Percentiles rank a stretch among this genome's conserved stretches.
Conservation (phyloP, 495 filamentous ascomycete species). For the Penicillium dipodomyicola region DNA sequence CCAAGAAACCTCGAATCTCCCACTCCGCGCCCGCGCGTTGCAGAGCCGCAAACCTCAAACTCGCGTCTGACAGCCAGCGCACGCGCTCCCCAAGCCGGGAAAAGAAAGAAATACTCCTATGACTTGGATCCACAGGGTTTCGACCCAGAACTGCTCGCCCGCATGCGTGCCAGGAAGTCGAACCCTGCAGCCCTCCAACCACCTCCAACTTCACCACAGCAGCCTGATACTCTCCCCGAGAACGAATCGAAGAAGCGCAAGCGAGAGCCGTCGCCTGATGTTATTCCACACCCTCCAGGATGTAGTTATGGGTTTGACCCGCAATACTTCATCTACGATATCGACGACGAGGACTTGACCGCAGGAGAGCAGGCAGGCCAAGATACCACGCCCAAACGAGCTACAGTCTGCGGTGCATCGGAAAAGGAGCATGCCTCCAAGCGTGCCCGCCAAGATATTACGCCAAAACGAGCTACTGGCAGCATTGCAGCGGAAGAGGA, state of each 20-base stretch:
- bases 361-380: slow-evolving; percentile 12
- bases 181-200: background rate
- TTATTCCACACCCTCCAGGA: slow-evolving; percentile 45
- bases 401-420: background rate
- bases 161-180: slow-evolving; percentile 3
- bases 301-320: slow-evolving; percentile 45
- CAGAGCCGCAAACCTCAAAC: background rate
- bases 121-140: slow-evolving; percentile 6
- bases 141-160: slow-evolving; percentile 10
- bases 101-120: slow-evolving; percentile 1
- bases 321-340: slow-evolving; percentile 42
- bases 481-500: background rate
- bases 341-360: slow-evolving; percentile 34
- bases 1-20: background rate
- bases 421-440: background rate
- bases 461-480: background rate
- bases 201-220: background rate
- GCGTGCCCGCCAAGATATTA: background rate
- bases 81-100: background rate
- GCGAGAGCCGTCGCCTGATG: slow-evolving; percentile 40
- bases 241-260: slow-evolving; percentile 39
- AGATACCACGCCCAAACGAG: background rate
- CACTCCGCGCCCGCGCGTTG: background rate
- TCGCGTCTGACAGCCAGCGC: background rate
- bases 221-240: background rate